phyloP scores from a whole-genome alignment of 176 grass and related monocot species.

The Cenchrus fungigraminus region DNA sequence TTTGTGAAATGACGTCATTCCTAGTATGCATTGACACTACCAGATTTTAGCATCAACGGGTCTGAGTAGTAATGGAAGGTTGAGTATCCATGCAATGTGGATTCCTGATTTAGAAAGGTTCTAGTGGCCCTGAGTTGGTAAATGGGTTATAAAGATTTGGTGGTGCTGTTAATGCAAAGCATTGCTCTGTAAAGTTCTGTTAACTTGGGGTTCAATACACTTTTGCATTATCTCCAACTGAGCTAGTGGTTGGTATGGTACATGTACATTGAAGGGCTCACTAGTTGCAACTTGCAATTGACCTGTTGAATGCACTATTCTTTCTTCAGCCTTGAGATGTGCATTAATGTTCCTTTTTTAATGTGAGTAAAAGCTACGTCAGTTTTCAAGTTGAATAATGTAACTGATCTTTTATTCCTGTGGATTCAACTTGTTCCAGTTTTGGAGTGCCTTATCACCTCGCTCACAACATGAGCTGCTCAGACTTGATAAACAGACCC shows the following conservation, averaged over 20 bases:
- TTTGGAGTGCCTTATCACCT: slow-evolving; percentile 73
- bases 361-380: slow-evolving; percentile 2
- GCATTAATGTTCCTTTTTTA: neutral
- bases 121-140: neutral
- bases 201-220: neutral
- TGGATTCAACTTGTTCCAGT: slow-evolving; percentile 54
- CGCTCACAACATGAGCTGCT: slow-evolving; percentile 56
- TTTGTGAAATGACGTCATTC: neutral
- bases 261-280: slow-evolving; percentile 16
- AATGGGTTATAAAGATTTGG: neutral
- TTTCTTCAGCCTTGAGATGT: slow-evolving; percentile 9
- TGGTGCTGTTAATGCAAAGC: neutral
- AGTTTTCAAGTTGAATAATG: neutral
- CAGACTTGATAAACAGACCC: slow-evolving; percentile 76
- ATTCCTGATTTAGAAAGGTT: neutral
- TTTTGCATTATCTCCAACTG: neutral
- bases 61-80: neutral
- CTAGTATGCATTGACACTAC: neutral
- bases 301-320: slow-evolving; percentile 5
- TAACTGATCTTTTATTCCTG: slow-evolving; percentile 19
- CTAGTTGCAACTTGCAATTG: neutral
- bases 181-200: neutral
- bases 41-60: neutral
- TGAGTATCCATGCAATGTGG: neutral
- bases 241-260: neutral